Conservation (phyloP, 2,329 filamentous ascomycete genomes). For the Didymellaceae sp. region DNA sequence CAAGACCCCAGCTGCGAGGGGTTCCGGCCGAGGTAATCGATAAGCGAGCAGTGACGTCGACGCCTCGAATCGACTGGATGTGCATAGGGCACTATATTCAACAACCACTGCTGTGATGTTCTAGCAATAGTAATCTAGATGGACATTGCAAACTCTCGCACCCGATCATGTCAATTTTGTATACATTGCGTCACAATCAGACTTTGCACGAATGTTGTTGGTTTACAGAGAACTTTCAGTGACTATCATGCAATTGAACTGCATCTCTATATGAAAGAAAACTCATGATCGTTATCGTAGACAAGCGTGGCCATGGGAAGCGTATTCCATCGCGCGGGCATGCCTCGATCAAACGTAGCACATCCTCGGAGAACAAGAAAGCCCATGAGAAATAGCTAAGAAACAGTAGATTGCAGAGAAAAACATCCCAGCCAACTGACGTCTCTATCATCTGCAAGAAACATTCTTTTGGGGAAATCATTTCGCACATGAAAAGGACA, state of each 20-base stretch:
- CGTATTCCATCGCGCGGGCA: constrained; percentile 40
- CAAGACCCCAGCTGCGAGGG: constrained; percentile 8
- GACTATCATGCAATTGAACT: constrained; percentile 44
- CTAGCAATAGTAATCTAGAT: too few species aligned
- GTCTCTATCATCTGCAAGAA: constrained; percentile 46
- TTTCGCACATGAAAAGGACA: constrained; percentile 49
- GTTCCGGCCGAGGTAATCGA: constrained; percentile 22
- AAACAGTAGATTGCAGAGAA: constrained; percentile 41
- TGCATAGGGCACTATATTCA: neutral
- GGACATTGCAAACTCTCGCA: too few species aligned
- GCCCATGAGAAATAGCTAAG: constrained; percentile 41
- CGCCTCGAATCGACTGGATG: neutral
- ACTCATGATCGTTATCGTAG: constrained; percentile 49
- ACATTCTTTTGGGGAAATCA: constrained; percentile 47
- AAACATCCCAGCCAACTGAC: constrained; percentile 39
- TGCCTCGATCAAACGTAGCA: constrained; percentile 47
- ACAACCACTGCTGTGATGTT: too few species aligned
- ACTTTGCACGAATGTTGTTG: too few species aligned
- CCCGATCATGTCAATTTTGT: too few species aligned
- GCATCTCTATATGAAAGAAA: constrained; percentile 49
- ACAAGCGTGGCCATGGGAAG: constrained; percentile 45
- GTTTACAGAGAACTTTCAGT: constrained; percentile 19
- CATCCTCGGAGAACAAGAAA: constrained; percentile 37
- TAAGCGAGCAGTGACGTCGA: constrained; percentile 18
- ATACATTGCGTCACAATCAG: too few species aligned